Base-by-base conservation (phyloP, 495 filamentous ascomycete genomes). In the Aspergillus sparsus region DNA sequence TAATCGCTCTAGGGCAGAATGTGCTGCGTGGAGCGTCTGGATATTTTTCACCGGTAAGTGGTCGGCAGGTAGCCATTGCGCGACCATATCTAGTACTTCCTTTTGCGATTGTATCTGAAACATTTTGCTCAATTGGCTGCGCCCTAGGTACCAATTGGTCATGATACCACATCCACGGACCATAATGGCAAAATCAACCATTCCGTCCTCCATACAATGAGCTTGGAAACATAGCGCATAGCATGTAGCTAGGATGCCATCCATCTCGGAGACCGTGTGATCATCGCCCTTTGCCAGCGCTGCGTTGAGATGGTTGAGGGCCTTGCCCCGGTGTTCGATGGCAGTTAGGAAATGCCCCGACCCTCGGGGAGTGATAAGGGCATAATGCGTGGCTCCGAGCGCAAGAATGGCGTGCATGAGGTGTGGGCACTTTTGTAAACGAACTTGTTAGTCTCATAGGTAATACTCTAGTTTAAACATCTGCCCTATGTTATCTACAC, bases 141-240 rank as follows among this genome's bases (percentile, higher is more conserved):
- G 45, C 7, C 50, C 37, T 6, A 57, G 72, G 71, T 85, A 83
- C 62, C 80, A 76, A 15, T 73, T 67, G 5, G 79, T 78, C 6
- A 88, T 77, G 9, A 85, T 73, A 37, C 81, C 68, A 60, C 83
- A 80, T 16, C 85, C 85, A 32, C 84, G 76, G 39, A 85, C 78
- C 68, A 87, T 87, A 10, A 84, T 82, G 71, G 85, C 80, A 66
- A 83, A 89, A 63, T 88, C 85, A 32, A 73, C 68, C 55, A 87
- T 72, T 11, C 85, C 84, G 70, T 87, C 85, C 35, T 78, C 73
- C 50, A 87, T 78, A 57, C 81, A 71, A 46, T 80, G 77, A 0
- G 82, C 82, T 65, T 87, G 85, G 73, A 85, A 87, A 5, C 80
- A 79, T 2, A 87, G 77, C 0, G 82, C 77, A 60, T 83, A 82